These are phyloP conservation scores for Pseudozyma pruni DNA, from an alignment of 1,284 basidiomycete genomes.

Conservation along the genomic window DNA sequence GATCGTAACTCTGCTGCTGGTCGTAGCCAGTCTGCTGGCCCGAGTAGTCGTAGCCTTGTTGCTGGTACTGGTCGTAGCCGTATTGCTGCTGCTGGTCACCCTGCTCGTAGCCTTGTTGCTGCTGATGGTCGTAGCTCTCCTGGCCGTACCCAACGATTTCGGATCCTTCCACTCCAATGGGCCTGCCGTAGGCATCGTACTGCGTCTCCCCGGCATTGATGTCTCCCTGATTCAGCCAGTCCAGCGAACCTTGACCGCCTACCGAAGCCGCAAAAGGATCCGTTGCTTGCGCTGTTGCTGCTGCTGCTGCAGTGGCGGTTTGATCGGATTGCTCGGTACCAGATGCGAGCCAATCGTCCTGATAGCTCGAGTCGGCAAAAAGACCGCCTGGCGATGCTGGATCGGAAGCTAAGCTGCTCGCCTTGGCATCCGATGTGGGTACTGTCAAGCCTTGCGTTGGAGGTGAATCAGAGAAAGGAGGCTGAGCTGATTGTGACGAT, in stretches of 20 bases:
- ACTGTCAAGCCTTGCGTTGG: slow-evolving; percentile 10
- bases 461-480: background rate
- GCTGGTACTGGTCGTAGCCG: slow-evolving; percentile 8
- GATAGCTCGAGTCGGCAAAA: slow-evolving; percentile 38
- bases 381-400: slow-evolving; percentile 40
- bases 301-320: slow-evolving; percentile 1
- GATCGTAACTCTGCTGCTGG: slow-evolving; percentile 21
- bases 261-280: slow-evolving; percentile 28
- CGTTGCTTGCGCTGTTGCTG: background rate
- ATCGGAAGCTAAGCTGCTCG: slow-evolving; percentile 15
- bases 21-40: slow-evolving; percentile 17
- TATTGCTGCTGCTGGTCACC: slow-evolving; percentile 5
- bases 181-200: slow-evolving; percentile 35
- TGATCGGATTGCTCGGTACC: slow-evolving; percentile 6
- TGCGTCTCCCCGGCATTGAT: slow-evolving; percentile 16
- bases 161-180: slow-evolving; percentile 9
- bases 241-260: slow-evolving; percentile 35
- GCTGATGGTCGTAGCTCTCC: slow-evolving; percentile 17
- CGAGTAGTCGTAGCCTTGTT: slow-evolving; percentile 17
- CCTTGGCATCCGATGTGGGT: slow-evolving; percentile 11
- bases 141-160: slow-evolving; percentile 22
- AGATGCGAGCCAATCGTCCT: slow-evolving; percentile 48
- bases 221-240: slow-evolving; percentile 26
- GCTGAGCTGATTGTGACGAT: background rate
- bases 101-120: background rate